Evolutionary conservation across 2,329 filamentous ascomycete genomes (phyloP).

Genomic region (Aureobasidium sp.): DNA sequence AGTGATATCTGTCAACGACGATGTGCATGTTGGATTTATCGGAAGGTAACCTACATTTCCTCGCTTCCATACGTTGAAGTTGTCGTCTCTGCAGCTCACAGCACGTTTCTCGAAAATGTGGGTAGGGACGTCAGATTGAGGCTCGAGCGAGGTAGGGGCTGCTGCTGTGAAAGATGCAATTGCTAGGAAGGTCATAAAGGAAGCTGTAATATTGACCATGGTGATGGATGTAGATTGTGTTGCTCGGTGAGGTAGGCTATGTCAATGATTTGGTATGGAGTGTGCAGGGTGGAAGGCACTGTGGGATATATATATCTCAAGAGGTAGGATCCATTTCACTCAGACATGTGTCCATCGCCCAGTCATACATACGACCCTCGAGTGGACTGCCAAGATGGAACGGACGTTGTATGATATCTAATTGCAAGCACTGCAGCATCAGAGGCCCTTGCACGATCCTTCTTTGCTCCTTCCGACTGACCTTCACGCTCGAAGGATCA

Average conservation of each 20-base stretch:
- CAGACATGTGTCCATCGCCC: not conserved
- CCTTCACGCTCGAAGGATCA: not conserved
- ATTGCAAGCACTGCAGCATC: not conserved
- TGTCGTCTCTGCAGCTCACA: slow-evolving; percentile 3
- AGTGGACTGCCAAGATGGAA: not conserved
- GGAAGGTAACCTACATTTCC: not conserved
- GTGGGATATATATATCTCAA: not conserved
- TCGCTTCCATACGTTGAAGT: not conserved
- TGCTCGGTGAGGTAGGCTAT: not conserved
- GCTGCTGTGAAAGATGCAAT: not conserved
- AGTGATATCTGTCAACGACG: not conserved
- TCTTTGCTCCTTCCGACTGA: not conserved
- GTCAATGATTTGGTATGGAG: not conserved
- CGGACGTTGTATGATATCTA: not conserved
- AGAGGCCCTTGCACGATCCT: not conserved
- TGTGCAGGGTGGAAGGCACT: not conserved
- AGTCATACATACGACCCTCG: not conserved
- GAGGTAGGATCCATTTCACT: not conserved
- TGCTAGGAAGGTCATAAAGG: not conserved
- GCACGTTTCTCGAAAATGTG: not conserved
- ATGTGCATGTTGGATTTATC: not conserved
- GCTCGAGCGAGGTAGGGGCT: not conserved
- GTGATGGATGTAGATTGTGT: not conserved
- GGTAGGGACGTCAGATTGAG: not conserved
- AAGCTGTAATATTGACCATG: slow-evolving; percentile 7